Evolutionary conservation across 805 yeast species (phyloP), one percentile per base, ranked within the genome.

Genomic region (Candida ponderosae): DNA sequence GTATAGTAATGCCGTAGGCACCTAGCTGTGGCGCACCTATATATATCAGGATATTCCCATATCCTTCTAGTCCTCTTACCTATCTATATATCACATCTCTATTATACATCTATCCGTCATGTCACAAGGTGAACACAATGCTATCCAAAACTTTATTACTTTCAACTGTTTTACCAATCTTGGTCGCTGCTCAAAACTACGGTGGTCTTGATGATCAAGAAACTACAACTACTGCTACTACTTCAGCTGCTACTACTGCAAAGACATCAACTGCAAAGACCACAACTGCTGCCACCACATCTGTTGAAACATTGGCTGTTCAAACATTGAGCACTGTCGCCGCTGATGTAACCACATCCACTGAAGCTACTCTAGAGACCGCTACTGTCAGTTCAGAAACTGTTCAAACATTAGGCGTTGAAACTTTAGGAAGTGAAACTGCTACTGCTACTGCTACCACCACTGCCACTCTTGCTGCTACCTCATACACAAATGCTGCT

Each of bases 161-260:
- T 11, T 23, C 37, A 21, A n/a, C 40, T n/a, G 18, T 41, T 6
- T 4, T 40, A 13, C 32, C 37, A 7, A 2, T 38, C 9, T 33
- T 36, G 2, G 19, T 26, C 14, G 6, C 29, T 18, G 38, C 37
- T 14, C 39, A 31, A 35, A 29, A 36, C 23, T 15, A 13, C 32
- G 46, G 44, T 16, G 38, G 38, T 11, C 20, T 37, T 15, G 40
- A 36, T 17, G 36, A 27, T 26, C 4, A 24, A 11, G 27, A 21
- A 21, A 21, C 24, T 8, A 21, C 24, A 24, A 15, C 36, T 9
- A 19, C 24, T 16, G 13, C 23, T 34, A 9, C 29, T 5, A 24
- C 21, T 23, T 16, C 28, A 15, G 9, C 24, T 10, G 26, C 33
- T 23, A 14, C 26, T 20, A 29, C 6, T 9, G n/a, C 20, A 14